Base-by-base conservation (phyloP, 805 yeast genomes). In the Barnettozyma botsteinii region DNA sequence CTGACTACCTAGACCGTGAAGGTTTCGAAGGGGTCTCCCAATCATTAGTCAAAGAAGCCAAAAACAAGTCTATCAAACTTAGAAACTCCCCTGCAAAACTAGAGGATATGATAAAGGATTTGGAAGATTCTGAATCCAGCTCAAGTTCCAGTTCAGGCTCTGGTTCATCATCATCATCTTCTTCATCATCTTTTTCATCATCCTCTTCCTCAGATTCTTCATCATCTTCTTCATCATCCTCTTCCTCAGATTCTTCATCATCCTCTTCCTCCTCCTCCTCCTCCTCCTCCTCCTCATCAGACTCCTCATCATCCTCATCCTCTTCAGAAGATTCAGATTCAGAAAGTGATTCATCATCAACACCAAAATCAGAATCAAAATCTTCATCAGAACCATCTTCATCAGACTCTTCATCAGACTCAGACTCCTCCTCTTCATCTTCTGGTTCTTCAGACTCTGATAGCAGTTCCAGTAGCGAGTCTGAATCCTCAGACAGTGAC, bases 371-470 rank as follows among this genome's bases (percentile, higher is more conserved):
- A 9, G 15, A 18, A 14, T 53, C 63, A 38, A n/a, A n/a, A n/a
- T 52, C 47, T 27, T 53, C 61, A 33, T 33, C 38, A 37, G 46
- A 21, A 28, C 43, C 50, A 17, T 43, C 39, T 15, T 39, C 44
- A 28, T 36, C 42, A 22, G 38, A 35, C 18, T 54, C 45, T 21
- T 49, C 56, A 7, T 54, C 63, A 35, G 50, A 46, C 22, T 53
- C 61, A 21, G 50, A 38, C 14, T 48, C 63, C 18, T 52, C 56
- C 27, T 46, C 57, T 8, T 28, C 39, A 18, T 48, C 56, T 13
- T 24, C 24, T n/a, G 26, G 14, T 7, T 49, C 49, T 21, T 39
- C 46, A 17, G 32, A 34, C 19, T 20, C 9, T 28, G 20, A 28
- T 46, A 52, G 15, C n/a, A n/a, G n/a, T n/a, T n/a, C n/a, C n/a